Evolutionary conservation across 495 filamentous ascomycete genomes (phyloP), one percentile per base, ranked within the genome.

Genomic region (Penicillium bovifimosum): DNA sequence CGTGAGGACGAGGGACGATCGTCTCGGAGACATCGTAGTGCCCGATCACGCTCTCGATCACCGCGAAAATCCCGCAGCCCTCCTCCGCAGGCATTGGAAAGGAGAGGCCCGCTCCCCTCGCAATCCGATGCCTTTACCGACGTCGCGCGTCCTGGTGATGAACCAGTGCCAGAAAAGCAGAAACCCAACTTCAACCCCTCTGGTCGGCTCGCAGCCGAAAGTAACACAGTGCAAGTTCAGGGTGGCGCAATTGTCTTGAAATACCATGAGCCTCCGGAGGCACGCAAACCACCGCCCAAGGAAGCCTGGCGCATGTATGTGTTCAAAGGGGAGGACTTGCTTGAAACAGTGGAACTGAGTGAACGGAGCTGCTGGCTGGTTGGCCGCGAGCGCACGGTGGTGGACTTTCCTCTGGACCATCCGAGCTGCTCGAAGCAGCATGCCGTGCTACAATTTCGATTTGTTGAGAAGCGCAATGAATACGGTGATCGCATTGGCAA

Each of bases 401-500:
- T 87, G 5, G 93, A 98, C 62, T 77, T 95, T 32, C 74, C 82
- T 6, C 80, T 91, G 24, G 91, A 95, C 58, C 91, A 98, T 64
- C 91, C 91, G 18, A 96, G 90, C 64, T 85, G 87, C 63, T 91
- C 87, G 51, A 91, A 91, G 63, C 93, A 98, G 70, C 93, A 98
- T 69, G 95, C 93, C 4, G 95, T 90, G 24, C 76, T 98, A 31
- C 93, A 98, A 66, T 98, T 97, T 60, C 82, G 95, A 38, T 86
- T 87, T 64, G 80, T 87, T 17, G 85, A 86, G 58, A 91, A 86
- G 69, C 79, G 78, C 52, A 89, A 93, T 62, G 91, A 96, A 63
- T 93, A 79, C 65, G 92, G 91, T 31, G 88, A 95, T 63, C 84
- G 81, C 64, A 76, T 85, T 54, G 87, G 86, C 14, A 83, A 77